A percentile compares a stretch with the other conserved stretches of the same genome.
phyloP scores from a whole-genome alignment of 768 basidiomycete species.

The Boletus huronensis region DNA sequence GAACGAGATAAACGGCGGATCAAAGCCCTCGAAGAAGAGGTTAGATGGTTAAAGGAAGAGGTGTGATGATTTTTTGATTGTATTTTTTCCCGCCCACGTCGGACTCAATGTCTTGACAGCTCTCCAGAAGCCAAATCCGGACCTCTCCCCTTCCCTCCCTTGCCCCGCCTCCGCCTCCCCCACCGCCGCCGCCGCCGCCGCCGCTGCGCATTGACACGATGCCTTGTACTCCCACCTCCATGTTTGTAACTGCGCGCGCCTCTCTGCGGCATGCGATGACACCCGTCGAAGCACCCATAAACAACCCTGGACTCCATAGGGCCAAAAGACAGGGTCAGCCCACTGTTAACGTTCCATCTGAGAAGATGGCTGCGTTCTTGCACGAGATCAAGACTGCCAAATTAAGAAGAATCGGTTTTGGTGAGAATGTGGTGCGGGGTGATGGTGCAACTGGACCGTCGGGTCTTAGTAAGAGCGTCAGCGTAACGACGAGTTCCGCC shows the following conservation, averaged over 20 bases:
- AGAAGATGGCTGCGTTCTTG: constrained; percentile 82
- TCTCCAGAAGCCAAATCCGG: constrained; percentile 39
- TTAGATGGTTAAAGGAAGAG: constrained; percentile 55
- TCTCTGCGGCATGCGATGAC: constrained; percentile 49
- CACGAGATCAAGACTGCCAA: constrained; percentile 76
- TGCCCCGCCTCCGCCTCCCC: constrained; percentile 42
- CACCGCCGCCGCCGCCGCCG: constrained; percentile 34
- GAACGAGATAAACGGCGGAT: constrained; percentile 62
- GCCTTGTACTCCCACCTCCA: constrained; percentile 29
- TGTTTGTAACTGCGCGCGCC: constrained; percentile 63
- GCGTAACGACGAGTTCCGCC: constrained; percentile 1
- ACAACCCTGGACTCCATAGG: constrained; percentile 36
- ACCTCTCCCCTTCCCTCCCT: constrained; percentile 8
- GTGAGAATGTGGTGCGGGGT: constrained; percentile 14
- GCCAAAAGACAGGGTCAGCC: constrained; percentile 53
- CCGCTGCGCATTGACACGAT: constrained; percentile 32
- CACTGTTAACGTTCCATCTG: constrained; percentile 68
- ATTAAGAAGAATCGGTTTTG: constrained; percentile 52
- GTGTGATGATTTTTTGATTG: constrained; percentile 26
- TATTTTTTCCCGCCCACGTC: neutral
- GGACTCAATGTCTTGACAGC: constrained; percentile 32
- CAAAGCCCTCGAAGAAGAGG: constrained; percentile 61
- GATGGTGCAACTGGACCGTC: constrained; percentile 26
- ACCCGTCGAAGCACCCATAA: constrained; percentile 69
- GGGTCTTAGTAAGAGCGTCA: constrained; percentile 31